A percentile compares a stretch with the other conserved stretches of the same genome.
phyloP scores from a whole-genome alignment of 1,139 yeast species.

The Geotrichum bryndzae region DNA sequence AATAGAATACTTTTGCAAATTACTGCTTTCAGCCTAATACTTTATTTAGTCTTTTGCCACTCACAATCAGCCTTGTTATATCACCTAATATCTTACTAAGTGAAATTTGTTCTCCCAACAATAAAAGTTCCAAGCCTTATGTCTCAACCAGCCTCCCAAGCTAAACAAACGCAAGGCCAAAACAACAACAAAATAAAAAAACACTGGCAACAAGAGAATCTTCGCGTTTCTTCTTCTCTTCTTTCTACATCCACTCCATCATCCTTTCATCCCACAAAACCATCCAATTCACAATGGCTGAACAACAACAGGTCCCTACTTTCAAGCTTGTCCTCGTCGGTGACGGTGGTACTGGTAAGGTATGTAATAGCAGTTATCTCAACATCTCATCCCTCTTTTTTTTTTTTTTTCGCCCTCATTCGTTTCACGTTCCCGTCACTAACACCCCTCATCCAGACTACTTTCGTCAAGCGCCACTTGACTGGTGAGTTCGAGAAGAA shows the following conservation, averaged over 20 bases:
- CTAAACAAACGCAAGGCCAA: not conserved
- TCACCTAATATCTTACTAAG: not conserved
- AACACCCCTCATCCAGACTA: conserved; percentile 50
- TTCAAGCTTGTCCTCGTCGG: conserved; percentile 97
- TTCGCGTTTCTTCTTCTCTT: conserved; percentile 1
- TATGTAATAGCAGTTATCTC: conserved; percentile 32
- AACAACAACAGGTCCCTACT: conserved; percentile 74
- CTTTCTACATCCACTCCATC: not conserved
- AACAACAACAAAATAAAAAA: not conserved
- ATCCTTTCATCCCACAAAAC: not conserved
- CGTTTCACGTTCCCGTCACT: not conserved
- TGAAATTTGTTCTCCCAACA: not conserved
- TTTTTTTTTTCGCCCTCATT: not conserved
- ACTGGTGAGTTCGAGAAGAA: conserved; percentile 99
- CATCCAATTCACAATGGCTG: conserved; percentile 41
- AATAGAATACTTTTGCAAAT: too few relatives aligned
- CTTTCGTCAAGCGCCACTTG: conserved; percentile 98
- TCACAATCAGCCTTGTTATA: too few relatives aligned
- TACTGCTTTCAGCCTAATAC: too few relatives aligned
- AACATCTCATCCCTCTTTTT: not conserved
- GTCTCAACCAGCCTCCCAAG: not conserved
- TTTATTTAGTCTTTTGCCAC: too few relatives aligned
- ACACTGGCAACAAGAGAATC: not conserved
- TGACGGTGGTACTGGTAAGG: conserved; percentile 99
- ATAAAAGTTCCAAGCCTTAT: not conserved